Conservation (phyloP, 805 yeast species). For the Candida methanosorbosa region DNA sequence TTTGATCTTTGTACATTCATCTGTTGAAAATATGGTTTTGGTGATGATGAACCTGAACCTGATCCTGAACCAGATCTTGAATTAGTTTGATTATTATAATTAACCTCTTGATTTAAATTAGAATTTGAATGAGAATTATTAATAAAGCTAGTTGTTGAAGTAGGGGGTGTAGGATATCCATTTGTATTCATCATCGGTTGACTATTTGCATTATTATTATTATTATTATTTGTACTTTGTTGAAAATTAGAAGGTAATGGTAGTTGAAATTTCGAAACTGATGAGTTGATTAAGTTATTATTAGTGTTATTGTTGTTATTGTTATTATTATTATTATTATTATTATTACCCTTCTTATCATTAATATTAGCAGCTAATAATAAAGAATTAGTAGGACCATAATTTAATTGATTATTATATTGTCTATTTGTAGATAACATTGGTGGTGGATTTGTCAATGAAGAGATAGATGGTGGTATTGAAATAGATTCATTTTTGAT, state of each 20-base stretch:
- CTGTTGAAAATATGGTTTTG: conserved; percentile 5
- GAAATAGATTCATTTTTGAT: background rate
- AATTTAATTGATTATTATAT: conserved; percentile 7
- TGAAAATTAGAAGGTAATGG: conserved; percentile 14
- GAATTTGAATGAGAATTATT: background rate
- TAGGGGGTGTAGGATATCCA: too few relatives aligned
- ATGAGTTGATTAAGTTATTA: conserved; percentile 1
- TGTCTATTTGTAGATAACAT: conserved; percentile 1
- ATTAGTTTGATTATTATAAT: background rate
- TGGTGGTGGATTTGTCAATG: conserved; percentile 2
- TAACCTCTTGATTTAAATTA: background rate
- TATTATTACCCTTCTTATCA: conserved; percentile 4
- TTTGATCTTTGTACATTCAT: conserved; percentile 3
- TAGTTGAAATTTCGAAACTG: conserved; percentile 12
- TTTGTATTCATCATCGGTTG: too few relatives aligned
- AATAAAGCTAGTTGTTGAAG: background rate
- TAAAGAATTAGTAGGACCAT: conserved; percentile 16
- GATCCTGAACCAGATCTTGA: conserved; percentile 7
- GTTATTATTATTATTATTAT: conserved; percentile 6
- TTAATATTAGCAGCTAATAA: conserved; percentile 15
- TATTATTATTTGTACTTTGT: conserved; percentile 1
- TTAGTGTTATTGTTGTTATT: conserved; percentile 6
- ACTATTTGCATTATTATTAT: background rate
- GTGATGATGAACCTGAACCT: conserved; percentile 14
- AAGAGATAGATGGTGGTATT: background rate